phyloP scores from a whole-genome alignment of 768 basidiomycete species.

The Podaxis sp. region DNA sequence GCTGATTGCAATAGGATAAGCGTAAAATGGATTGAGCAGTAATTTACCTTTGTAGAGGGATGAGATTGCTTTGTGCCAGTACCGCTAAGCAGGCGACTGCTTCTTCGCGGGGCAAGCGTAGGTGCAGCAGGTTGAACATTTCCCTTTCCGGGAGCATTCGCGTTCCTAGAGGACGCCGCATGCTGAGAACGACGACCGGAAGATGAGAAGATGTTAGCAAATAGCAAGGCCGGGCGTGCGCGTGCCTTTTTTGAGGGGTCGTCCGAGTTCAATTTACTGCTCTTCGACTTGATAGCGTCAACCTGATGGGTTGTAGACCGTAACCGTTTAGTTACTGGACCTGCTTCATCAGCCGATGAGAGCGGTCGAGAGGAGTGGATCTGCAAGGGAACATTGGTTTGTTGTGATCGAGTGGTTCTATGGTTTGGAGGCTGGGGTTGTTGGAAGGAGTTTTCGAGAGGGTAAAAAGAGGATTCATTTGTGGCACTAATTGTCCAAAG shows the following conservation, averaged over 20 bases:
- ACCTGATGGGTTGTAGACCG: slow-evolving; percentile 62
- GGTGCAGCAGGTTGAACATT: slow-evolving; percentile 43
- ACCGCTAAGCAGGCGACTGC: slow-evolving; percentile 68
- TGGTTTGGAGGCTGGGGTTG: slow-evolving; percentile 27
- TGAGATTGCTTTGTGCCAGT: slow-evolving; percentile 48
- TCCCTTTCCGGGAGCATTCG: slow-evolving; percentile 49
- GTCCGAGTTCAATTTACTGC: slow-evolving; percentile 61
- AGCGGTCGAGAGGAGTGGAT: slow-evolving; percentile 62
- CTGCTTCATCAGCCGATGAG: slow-evolving; percentile 81
- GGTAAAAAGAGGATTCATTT: slow-evolving; percentile 47
- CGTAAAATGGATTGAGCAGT: slow-evolving; percentile 5
- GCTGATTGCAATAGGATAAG: slow-evolving; percentile 9
- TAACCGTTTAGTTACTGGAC: slow-evolving; percentile 74
- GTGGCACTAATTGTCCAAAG: slow-evolving; percentile 41
- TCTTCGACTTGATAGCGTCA: slow-evolving; percentile 53
- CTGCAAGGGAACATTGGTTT: slow-evolving; percentile 41
- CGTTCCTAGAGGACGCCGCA: slow-evolving; percentile 62
- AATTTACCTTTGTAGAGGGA: slow-evolving; percentile 51
- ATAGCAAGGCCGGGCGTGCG: slow-evolving; percentile 84
- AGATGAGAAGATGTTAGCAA: slow-evolving; percentile 88
- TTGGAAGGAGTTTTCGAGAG: slow-evolving; percentile 60
- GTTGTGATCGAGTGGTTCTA: slow-evolving; percentile 45
- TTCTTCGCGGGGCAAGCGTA: slow-evolving; percentile 61
- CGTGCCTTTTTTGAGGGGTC: slow-evolving; percentile 88
- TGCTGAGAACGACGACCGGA: slow-evolving; percentile 78